phyloP scores from a whole-genome alignment of 768 basidiomycete species.

The Rickenella mellea region DNA sequence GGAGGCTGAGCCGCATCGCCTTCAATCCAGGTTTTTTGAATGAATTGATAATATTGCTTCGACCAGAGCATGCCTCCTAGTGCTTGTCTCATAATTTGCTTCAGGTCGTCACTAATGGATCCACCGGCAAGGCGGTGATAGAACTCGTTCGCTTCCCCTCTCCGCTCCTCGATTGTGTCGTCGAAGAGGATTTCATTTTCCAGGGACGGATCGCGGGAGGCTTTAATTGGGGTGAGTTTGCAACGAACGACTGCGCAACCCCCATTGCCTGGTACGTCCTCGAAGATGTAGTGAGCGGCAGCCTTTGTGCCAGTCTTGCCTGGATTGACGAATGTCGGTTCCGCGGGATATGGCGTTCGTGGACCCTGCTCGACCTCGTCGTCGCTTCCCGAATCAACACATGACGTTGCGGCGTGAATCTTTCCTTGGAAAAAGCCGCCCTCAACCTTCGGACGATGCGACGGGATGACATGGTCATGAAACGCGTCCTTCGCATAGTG shows the following conservation, averaged over 20 bases:
- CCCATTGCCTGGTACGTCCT: conserved; percentile 78
- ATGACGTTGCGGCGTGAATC: conserved; percentile 30
- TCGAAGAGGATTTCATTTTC: conserved; percentile 89
- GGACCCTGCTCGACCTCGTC: conserved; percentile 38
- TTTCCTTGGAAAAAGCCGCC: conserved; percentile 32
- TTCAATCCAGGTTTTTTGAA: conserved; percentile 93
- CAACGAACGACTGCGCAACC: conserved; percentile 93
- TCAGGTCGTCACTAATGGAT: conserved; percentile 84
- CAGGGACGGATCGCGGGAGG: conserved; percentile 69
- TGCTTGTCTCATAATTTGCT: conserved; percentile 95
- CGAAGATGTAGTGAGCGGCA: conserved; percentile 85
- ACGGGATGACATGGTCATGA: conserved; percentile 91
- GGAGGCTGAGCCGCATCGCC: conserved; percentile 94
- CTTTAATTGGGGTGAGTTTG: conserved; percentile 74
- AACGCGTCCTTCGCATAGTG: conserved; percentile 93
- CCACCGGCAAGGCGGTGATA: conserved; percentile 75
- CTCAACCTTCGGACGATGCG: conserved; percentile 50
- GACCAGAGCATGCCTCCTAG: conserved; percentile 97
- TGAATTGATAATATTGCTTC: conserved; percentile 94
- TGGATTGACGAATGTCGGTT: conserved; percentile 70
- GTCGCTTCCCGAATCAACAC: conserved; percentile 21
- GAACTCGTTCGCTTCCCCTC: conserved; percentile 94
- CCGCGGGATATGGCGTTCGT: conserved; percentile 48
- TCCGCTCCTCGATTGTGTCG: conserved; percentile 77
- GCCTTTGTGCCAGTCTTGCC: conserved; percentile 83